Evolutionary conservation across 768 basidiomycete genomes (phyloP), one percentile per base, ranked within the genome.

Genomic region (Cyclocybe cylindracea): DNA sequence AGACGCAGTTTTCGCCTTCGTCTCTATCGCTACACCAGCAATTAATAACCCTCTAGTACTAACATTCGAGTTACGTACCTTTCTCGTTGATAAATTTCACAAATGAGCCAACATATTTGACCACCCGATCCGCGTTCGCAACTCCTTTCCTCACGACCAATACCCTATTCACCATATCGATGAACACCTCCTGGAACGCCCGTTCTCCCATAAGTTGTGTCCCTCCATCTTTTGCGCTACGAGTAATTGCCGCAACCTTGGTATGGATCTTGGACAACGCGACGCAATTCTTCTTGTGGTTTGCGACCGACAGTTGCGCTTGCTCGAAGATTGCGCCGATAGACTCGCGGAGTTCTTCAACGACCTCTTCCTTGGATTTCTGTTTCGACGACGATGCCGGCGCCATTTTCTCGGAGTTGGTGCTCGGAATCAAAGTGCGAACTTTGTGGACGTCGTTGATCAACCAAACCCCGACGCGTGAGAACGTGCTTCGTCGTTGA

Each of bases 221-320:
- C 5, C 51, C 58, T 16, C 57, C 59, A 51, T 53, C 52, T 47
- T 80, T 77, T n/a, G 75, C 67, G 1, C 74, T 57, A 52, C 85
- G 74, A 10, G 76, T 82, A 54, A 83, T 68, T 11, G 66, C 66
- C 6, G 84, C 81, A 9, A 87, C 85, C 51, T 86, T 80, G 10
- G 74, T 57, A 60, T 96, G 93, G 32, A 96, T 69, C 66, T 96
- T 94, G 75, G 91, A 82, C 1, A 98, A 78, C 0, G 87, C 85
- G 39, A 94, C 87, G 47, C 87, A 80, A 69, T 97, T 97, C 77
- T 98, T 98, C 61, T 90, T 89, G 70, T 98, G 96, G 66, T 92
- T 94, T 4, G 94, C 91, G 18, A 85, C 65, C 0, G 89, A 86
- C 14, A 68, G 69, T 64, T 97, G 94, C 0, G 80, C 87, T 68